Base-by-base conservation (phyloP, 2,329 filamentous ascomycete species). In the Aspergillus intermedius region DNA sequence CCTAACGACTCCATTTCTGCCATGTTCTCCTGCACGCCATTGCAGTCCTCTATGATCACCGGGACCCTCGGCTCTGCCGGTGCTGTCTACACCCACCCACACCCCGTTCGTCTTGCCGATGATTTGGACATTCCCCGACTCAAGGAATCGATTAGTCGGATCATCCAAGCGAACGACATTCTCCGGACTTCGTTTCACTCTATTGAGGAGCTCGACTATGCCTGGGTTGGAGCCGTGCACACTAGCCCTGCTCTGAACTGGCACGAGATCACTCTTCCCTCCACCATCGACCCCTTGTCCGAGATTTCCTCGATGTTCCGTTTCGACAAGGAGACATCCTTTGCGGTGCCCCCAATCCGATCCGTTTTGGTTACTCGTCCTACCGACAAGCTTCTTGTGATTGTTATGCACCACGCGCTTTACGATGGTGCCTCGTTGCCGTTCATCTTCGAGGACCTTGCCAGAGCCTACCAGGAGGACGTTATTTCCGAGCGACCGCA, bases 11-110 rank as follows among this genome's bases (percentile, higher is more conserved):
- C 51, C 4, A 51, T 68, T 25, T 51, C 51, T 8, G 47, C 51
- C 3, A 54, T 65, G 34, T 68, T 65, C 42, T 53, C 60, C 4
- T 94, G 89, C 62, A 91, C 89, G 1, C 80, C 89, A 0, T 70
- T 95, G 1, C 90, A 95, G 60, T 82, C 90, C 58, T 90, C 89
- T 0, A 90, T 95, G 74, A 80, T 95, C 39, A 84, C 85, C 1
- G 78, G 82, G 44, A 83, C 83, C 3, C 63, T 85, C 30, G 77
- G 79, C 7, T 79, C 73, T n/a, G 60, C 71, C 0, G 55, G 60
- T 9, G 48, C 54, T 35, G 69, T 85, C 0, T 95, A 95, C 61
- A 91, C 91, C 62, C 88, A 89, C 52, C 73, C 76, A 0, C 94
- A 95, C 59, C 66, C 69, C 0, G 79, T 91, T 40, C 53, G 67